Conservation (phyloP, 352 stramenopile species). For the Pythium phragmiticola region DNA sequence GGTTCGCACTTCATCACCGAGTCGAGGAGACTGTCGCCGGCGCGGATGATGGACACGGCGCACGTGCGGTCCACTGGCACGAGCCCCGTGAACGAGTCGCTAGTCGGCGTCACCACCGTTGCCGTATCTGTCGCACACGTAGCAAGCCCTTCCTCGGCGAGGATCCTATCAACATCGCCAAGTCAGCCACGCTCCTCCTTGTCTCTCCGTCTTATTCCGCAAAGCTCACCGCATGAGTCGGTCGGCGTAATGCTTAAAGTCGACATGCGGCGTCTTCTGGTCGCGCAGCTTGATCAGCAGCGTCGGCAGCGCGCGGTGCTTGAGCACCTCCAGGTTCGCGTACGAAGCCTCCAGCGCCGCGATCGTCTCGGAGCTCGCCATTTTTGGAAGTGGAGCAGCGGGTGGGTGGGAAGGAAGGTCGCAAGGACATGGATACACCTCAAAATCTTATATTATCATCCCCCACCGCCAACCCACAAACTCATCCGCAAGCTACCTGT, state of each 20-base stretch:
- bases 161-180: conserved; percentile 35
- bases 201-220: background rate
- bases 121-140: conserved; percentile 49
- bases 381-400: conserved; percentile 14
- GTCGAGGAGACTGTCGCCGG: conserved; percentile 90
- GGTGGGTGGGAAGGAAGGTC: background rate
- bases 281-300: conserved; percentile 79
- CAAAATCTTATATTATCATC: conserved; percentile 26
- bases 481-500: conserved; percentile 11
- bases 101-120: conserved; percentile 70
- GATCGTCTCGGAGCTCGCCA: conserved; percentile 47
- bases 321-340: conserved; percentile 60
- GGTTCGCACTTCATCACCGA: conserved; percentile 87
- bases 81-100: conserved; percentile 53
- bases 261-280: conserved; percentile 54
- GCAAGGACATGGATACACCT: conserved; percentile 21
- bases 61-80: conserved; percentile 74
- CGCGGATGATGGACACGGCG: conserved; percentile 93
- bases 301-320: conserved; percentile 57
- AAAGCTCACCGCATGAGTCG: conserved; percentile 64
- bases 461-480: background rate
- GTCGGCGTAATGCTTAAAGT: conserved; percentile 83
- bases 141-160: conserved; percentile 73
- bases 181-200: background rate
- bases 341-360: conserved; percentile 59